Base-by-base conservation (phyloP, 176 grass and related monocot genomes). In the Raddia distichophylla region DNA sequence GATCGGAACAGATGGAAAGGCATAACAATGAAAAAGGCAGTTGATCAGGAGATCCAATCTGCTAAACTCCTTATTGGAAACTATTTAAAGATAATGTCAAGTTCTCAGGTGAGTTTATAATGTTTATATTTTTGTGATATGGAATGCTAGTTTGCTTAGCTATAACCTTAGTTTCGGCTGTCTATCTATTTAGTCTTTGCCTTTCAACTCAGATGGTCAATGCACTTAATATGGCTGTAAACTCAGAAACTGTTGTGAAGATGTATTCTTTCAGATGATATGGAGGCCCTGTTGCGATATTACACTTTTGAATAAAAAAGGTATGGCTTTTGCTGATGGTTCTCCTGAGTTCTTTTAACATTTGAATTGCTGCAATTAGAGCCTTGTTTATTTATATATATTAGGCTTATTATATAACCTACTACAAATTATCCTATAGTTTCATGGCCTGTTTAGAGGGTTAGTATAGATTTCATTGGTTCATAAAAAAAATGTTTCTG, bases 1-100 rank as follows among this genome's bases (percentile, higher is more conserved):
- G 96, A 98, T 64, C 84, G 93, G 71, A 98, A 98, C 63, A 73
- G 90, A 79, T 93, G 89, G 82, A 95, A 95, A 84, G 93, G 96
- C 79, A 60, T 95, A 76, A 98, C 96, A 55, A 70, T 86, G 86
- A 91, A 95, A 61, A 95, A 98, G 65, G 93, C 96, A 68, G 85
- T 78, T 83, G n/a, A 93, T 42, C 93, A 98, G 79, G 91, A 89
- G n/a, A 95, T 98, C 90, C 83, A 90, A 72, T 88, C 89, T 71
- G 93, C 93, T n/a, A 95, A 93, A 60, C 88, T 98, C 72, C 96
- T 90, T 14, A 98, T 95, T 72, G 88, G 85, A 71, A 91, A 82
- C 58, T 98, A 91, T 69, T 74, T 98, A 69, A 98, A 93, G 86
- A 93, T 98, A 93, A 27, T 27, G 27, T 95, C 89, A 14, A 93